phyloP scores from a whole-genome alignment of 352 stramenopile genomes.

The Aphanomyces invadans region DNA sequence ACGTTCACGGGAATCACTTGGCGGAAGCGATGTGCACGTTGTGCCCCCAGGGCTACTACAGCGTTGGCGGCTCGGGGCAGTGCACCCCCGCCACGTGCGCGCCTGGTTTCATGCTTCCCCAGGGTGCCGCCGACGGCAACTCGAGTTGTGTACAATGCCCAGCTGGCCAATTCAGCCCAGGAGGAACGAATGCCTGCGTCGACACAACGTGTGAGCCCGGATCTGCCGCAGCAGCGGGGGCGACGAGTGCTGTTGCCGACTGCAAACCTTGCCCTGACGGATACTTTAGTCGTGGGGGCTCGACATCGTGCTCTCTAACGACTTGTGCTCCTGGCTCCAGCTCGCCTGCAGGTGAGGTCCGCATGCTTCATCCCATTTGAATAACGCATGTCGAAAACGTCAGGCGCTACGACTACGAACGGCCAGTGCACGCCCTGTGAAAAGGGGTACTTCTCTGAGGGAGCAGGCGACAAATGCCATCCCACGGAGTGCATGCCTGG shows the following conservation, averaged over 20 bases:
- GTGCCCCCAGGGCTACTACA: constrained; percentile 11
- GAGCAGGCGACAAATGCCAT: background rate
- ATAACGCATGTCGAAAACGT: background rate
- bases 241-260: background rate
- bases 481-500: constrained; percentile 1
- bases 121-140: background rate
- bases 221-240: background rate
- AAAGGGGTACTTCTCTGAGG: background rate
- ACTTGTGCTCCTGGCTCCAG: background rate
- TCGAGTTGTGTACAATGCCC: background rate
- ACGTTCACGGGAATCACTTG: background rate
- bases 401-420: background rate
- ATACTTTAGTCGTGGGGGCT: background rate
- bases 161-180: background rate
- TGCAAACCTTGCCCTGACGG: background rate
- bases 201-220: background rate
- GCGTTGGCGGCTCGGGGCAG: background rate
- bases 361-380: background rate
- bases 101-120: background rate
- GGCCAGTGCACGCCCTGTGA: background rate
- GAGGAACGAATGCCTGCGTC: background rate
- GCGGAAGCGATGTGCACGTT: background rate
- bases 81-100: background rate
- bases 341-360: background rate
- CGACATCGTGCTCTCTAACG: background rate